Evolutionary conservation across 352 stramenopile species (phyloP).

Genomic region (Phytophthora pinifolia): DNA sequence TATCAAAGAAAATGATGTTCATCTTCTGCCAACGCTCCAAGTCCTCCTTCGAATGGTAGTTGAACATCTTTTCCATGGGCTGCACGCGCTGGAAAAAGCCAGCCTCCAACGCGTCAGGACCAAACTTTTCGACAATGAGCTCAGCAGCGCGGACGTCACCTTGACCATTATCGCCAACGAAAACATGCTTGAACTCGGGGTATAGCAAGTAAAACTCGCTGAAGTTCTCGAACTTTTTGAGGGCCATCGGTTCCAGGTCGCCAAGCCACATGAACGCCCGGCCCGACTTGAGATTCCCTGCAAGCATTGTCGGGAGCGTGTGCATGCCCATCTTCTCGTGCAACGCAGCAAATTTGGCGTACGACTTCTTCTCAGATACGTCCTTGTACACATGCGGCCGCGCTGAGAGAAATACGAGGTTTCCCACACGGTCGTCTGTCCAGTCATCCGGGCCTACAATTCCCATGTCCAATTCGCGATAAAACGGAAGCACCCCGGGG

Average conservation of each 20-base stretch:
- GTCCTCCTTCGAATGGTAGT: conserved; percentile 71
- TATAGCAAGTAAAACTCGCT: conserved; percentile 96
- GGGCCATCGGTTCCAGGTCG: conserved; percentile 94
- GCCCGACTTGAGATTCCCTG: conserved; percentile 93
- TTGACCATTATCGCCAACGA: conserved; percentile 98
- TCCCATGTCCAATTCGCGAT: conserved; percentile 97
- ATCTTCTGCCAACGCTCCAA: conserved; percentile 79
- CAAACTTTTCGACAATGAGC: conserved; percentile 84
- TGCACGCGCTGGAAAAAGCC: conserved; percentile 92
- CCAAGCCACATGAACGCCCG: conserved; percentile 95
- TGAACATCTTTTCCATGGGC: conserved; percentile 83
- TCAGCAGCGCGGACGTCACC: conserved; percentile 91
- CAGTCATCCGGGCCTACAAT: conserved; percentile 89
- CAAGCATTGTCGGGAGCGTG: conserved; percentile 94
- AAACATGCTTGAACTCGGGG: conserved; percentile 98
- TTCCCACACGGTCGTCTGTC: conserved; percentile 90
- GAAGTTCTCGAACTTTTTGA: conserved; percentile 97
- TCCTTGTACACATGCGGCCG: conserved; percentile 99
- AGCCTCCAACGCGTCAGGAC: conserved; percentile 61
- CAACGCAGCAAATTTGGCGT: conserved; percentile 95
- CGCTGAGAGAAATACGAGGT: conserved; percentile 98
- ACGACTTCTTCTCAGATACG: conserved; percentile 97
- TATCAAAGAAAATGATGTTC: conserved; percentile 93
- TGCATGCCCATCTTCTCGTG: conserved; percentile 94
- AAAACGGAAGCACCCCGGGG: conserved; percentile 97